Conservation (phyloP, 2,329 filamentous ascomycete genomes). For the Claviceps pazoutovae region DNA sequence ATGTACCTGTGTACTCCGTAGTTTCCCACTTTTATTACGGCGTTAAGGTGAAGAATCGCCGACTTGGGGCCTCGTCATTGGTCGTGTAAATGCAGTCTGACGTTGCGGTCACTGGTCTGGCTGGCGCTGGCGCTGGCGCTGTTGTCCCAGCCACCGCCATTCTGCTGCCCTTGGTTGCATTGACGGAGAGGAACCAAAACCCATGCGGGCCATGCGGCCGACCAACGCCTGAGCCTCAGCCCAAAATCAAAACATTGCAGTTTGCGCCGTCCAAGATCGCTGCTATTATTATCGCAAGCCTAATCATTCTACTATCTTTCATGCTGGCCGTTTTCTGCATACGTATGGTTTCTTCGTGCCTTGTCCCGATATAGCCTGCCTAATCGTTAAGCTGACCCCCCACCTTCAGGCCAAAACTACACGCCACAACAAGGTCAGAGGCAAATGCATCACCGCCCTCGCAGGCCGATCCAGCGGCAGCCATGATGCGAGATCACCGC, state of each 20-base stretch:
- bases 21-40: too few relatives aligned
- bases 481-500: conserved; percentile 41
- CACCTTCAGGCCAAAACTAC: neutral
- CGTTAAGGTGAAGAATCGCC: too few relatives aligned
- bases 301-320: neutral
- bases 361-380: neutral
- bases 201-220: neutral
- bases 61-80: too few relatives aligned
- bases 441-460: conserved; percentile 4
- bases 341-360: neutral
- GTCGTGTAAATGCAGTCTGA: too few relatives aligned
- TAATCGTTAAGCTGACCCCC: neutral
- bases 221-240: conserved; percentile 4
- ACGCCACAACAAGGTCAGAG: conserved; percentile 3
- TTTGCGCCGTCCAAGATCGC: neutral
- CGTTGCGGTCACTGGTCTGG: too few relatives aligned
- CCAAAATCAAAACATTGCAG: conserved; percentile 7
- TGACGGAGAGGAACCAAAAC: neutral
- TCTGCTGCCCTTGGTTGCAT: neutral
- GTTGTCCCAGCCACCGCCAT: neutral
- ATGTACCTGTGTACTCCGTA: too few relatives aligned
- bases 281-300: neutral
- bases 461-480: conserved; percentile 15
- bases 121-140: neutral
- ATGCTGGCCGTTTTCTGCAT: neutral